phyloP scores from a whole-genome alignment of 805 yeast species.

The Metschnikowia lochheadii region DNA sequence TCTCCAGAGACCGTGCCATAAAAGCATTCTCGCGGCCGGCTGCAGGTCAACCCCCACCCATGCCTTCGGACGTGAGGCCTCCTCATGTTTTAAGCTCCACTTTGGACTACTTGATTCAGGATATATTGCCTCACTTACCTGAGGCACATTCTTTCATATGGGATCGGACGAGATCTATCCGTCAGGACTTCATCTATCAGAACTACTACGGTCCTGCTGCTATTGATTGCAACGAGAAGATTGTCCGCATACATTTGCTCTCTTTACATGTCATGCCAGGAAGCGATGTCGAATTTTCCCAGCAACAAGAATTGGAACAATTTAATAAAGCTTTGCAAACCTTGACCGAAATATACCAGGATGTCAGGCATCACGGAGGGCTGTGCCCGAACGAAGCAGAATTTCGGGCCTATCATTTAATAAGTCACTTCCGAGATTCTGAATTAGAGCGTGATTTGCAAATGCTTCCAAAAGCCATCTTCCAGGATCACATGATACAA shows the following conservation, averaged over 20 bases:
- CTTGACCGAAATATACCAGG: constrained; percentile 79
- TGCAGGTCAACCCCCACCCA: constrained; percentile 96
- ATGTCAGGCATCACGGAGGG: constrained; percentile 67
- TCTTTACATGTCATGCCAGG: constrained; percentile 85
- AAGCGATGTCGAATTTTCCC: constrained; percentile 65
- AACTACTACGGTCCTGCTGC: constrained; percentile 93
- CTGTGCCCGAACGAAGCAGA: constrained; percentile 83
- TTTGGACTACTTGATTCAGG: constrained; percentile 64
- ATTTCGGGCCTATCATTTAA: constrained; percentile 79
- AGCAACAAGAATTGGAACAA: constrained; percentile 95
- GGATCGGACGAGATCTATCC: constrained; percentile 94
- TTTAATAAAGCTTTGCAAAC: constrained; percentile 88
- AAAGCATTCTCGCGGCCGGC: constrained; percentile 96
- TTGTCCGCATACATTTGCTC: constrained; percentile 81
- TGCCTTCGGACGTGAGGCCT: constrained; percentile 96
- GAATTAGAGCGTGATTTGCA: constrained; percentile 78
- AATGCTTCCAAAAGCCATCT: constrained; percentile 54
- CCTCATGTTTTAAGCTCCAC: constrained; percentile 70
- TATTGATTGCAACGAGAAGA: constrained; percentile 84
- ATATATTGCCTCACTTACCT: constrained; percentile 64
- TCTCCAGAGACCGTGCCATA: constrained; percentile 60
- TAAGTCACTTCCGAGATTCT: constrained; percentile 78
- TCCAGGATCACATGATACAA: constrained; percentile 56
- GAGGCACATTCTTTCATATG: constrained; percentile 87
- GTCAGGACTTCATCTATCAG: constrained; percentile 96